Evolutionary conservation across 805 yeast species (phyloP), one percentile per base, ranked within the genome.

Genomic region (Spathaspora boniae): DNA sequence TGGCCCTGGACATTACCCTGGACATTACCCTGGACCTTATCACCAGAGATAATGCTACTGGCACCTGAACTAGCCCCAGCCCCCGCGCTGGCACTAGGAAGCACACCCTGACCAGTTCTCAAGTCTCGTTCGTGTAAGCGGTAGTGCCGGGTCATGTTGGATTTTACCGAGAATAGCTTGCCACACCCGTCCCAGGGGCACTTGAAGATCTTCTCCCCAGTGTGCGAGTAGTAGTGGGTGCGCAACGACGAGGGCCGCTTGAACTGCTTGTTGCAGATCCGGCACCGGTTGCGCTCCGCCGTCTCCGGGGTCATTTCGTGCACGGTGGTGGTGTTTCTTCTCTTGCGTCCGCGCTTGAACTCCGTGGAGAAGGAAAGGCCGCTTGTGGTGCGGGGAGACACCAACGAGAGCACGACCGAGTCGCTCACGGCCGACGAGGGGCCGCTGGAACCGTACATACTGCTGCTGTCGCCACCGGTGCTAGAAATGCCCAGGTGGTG

Each of bases 181-280:
- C 76, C 77, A 57, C 96, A 87, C 14, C 72, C 75, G 1, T 62
- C 62, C 78, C 84, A 81, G 16, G 52, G 55, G 36, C 70, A 65
- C 36, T 48, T 48, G 44, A 50, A 59, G 24, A 53, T 41, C 38
- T 61, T 64, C 30, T 58, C 67, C 2, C 70, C 70, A 0, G 70
- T 63, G 54, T 87, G 96, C 5, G 85, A 82, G 45, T 86, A 75
- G 45, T 73, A 67, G 57, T 87, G 96, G 4, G 89, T 86, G 43
- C 80, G 82, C 37, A 86, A 64, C 1, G 93, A 86, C 8, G 88
- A 80, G 6, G 95, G 89, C 51, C 95, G 74, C 47, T 85, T 81
- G 63, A 87, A 87, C 36, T 76, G 78, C 54, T 86, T 86, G 31
- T 76, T 71, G 56, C 96, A 86, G 12, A 79, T 70, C 28, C 58